These are phyloP conservation scores for Geotrichum reessii DNA, from an alignment of 1,139 yeast genomes.

Conservation along the genomic window DNA sequence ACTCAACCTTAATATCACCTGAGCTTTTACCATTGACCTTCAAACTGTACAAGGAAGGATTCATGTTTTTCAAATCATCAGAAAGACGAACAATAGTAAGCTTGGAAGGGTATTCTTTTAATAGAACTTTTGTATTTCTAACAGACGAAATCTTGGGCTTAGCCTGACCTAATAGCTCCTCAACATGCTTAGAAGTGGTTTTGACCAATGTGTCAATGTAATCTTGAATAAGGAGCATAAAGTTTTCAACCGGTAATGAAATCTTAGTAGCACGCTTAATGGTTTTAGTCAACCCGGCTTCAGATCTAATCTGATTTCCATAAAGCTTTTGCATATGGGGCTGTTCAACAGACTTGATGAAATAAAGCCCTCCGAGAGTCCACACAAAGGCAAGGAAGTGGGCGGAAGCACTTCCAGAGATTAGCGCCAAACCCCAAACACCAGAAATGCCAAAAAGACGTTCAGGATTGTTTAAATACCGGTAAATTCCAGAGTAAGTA, in stretches of 20 bases:
- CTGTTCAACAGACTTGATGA: constrained; percentile 71
- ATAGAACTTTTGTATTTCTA: constrained; percentile 32
- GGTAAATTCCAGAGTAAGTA: constrained; percentile 77
- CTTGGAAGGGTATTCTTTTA: constrained; percentile 37
- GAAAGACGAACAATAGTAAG: constrained; percentile 34
- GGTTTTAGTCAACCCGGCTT: constrained; percentile 63
- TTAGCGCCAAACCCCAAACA: constrained; percentile 69
- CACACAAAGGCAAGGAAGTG: constrained; percentile 56
- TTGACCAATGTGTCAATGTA: constrained; percentile 38
- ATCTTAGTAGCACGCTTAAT: constrained; percentile 35
- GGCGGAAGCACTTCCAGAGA: constrained; percentile 56
- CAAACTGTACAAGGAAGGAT: constrained; percentile 29
- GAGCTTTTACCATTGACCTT: constrained; percentile 17
- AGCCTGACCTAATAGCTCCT: constrained; percentile 33
- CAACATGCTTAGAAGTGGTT: constrained; percentile 35
- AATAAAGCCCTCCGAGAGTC: constrained; percentile 61
- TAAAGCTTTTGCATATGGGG: constrained; percentile 75
- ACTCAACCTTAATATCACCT: constrained; percentile 21
- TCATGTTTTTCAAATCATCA: constrained; percentile 29
- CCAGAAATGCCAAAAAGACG: constrained; percentile 78
- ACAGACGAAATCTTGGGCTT: constrained; percentile 29
- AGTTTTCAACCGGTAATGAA: constrained; percentile 31
- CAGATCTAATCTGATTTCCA: constrained; percentile 49
- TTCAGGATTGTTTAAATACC: constrained; percentile 82
- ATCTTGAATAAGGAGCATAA: constrained; percentile 28